Evolutionary conservation across 768 basidiomycete genomes (phyloP).

Genomic region (Tulasnella sp.): DNA sequence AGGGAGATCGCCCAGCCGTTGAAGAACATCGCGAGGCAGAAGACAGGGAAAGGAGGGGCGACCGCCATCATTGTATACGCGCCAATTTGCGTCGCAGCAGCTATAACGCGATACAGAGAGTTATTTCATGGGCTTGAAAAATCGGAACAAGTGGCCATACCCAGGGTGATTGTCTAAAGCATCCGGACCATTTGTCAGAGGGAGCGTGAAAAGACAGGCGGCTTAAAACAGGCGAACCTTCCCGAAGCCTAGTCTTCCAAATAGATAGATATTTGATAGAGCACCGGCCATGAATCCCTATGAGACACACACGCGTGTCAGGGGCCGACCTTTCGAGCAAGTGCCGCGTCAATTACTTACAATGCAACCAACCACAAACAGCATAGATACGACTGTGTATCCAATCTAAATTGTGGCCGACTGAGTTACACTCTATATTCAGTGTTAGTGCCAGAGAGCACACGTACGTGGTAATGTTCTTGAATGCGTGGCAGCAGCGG

Average conservation of each 20-base stretch:
- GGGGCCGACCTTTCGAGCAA: neutral
- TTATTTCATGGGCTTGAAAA: neutral
- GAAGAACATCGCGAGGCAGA: slow-evolving; percentile 37
- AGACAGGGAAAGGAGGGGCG: slow-evolving; percentile 41
- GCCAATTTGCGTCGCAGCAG: slow-evolving; percentile 34
- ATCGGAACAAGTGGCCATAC: neutral
- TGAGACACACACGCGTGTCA: neutral
- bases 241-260: slow-evolving; percentile 22
- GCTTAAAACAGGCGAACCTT: slow-evolving; percentile 11
- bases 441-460: neutral
- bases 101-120: neutral
- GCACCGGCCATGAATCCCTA: slow-evolving; percentile 21
- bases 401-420: slow-evolving; percentile 17
- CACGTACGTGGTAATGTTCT: slow-evolving; percentile 11
- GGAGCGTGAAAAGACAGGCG: neutral
- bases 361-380: slow-evolving; percentile 17
- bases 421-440: neutral
- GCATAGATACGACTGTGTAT: slow-evolving; percentile 19
- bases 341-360: neutral
- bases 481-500: slow-evolving; percentile 14
- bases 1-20: slow-evolving; percentile 41
- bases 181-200: neutral
- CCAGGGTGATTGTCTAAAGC: neutral
- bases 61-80: slow-evolving; percentile 36
- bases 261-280: slow-evolving; percentile 15